These are phyloP conservation scores for Cyclocybe cylindracea DNA, from an alignment of 768 basidiomycete species.

Conservation along the genomic window DNA sequence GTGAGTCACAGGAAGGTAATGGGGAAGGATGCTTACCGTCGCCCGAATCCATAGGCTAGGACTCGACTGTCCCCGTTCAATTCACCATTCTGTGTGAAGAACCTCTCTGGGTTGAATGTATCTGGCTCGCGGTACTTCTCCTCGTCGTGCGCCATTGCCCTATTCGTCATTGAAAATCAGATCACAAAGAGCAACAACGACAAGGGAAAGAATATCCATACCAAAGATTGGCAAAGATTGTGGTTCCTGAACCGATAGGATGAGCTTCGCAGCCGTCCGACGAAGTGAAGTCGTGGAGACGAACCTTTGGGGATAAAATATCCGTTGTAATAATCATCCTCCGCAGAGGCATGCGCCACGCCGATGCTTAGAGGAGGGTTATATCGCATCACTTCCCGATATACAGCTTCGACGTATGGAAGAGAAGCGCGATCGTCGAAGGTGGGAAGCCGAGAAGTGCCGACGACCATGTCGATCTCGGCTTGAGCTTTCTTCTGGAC, in stretches of 20 bases:
- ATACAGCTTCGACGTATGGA: too few relatives aligned
- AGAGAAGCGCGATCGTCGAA: too few relatives aligned
- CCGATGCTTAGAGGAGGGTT: constrained; percentile 6
- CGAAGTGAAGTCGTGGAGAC: too few relatives aligned
- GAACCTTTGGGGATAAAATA: constrained; percentile 17
- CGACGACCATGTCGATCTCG: too few relatives aligned
- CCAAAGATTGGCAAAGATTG: constrained; percentile 10
- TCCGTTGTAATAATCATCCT: constrained; percentile 13
- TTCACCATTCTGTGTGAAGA: constrained; percentile 9
- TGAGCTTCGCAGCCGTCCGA: not conserved
- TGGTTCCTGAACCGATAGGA: not conserved
- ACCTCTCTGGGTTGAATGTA: constrained; percentile 23
- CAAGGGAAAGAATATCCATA: not conserved
- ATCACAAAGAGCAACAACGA: too few relatives aligned
- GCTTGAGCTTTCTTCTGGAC: too few relatives aligned
- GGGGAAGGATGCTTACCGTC: not conserved
- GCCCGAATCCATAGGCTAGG: constrained; percentile 13
- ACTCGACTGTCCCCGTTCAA: constrained; percentile 8
- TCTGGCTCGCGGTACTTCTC: constrained; percentile 19
- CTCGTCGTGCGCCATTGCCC: constrained; percentile 21
- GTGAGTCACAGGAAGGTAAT: too few relatives aligned
- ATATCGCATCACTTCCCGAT: not conserved
- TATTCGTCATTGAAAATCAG: not conserved
- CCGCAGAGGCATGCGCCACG: constrained; percentile 8
- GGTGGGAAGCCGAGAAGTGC: too few relatives aligned